Base-by-base conservation (phyloP, 768 basidiomycete species). In the Albatrellus ellisii region DNA sequence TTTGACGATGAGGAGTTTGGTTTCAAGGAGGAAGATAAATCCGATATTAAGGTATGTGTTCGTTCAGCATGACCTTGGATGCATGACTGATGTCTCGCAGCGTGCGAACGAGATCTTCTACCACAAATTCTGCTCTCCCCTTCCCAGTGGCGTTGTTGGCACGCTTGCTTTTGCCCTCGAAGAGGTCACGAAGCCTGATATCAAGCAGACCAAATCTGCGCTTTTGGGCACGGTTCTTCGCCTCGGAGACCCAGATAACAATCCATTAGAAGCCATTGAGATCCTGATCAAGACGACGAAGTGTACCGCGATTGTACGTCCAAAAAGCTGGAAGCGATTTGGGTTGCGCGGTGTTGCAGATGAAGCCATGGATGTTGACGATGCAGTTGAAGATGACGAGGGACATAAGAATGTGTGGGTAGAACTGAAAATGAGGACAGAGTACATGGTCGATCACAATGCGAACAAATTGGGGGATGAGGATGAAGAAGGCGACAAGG, bases 311-410 rank as follows among this genome's bases (percentile, higher is more conserved):
- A 53, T 74, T 17, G 70, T 73, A 3, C 65, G 75, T 26, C 78
- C 88, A 0, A 79, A 82, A 40, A 59, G 75, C 25, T 81, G 83
- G 75, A 92, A 90, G 62, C 87, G 84, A 55, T 83, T 78, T 56
- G 70, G 59, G 27, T 54, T 66, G 41, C 63, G 70, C 21, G 50
- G 52, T 42, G 26, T 43, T 33, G 43, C 51, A 14, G 60, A 60
- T 46, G 59, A 59, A 5, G 58, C 51, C 26, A 61, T 64, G 21
- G 54, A 60, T 9, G 57, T 51, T 15, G 52, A 64, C 0, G 50
- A 41, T 31, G 46, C 42, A 26, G 46, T 36, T 8, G 50, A 50
- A 36, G 47, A 21, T 15, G 47, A 48, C 12, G 48, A 25, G 6
- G 38, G 36, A 26, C 20, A 42, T 14, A 48, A 36, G 41, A 59